Percentiles rank a stretch among this genome's conserved stretches.
phyloP scores from a whole-genome alignment of 805 yeast genomes.

The Kurtzmaniella cleridarum region DNA sequence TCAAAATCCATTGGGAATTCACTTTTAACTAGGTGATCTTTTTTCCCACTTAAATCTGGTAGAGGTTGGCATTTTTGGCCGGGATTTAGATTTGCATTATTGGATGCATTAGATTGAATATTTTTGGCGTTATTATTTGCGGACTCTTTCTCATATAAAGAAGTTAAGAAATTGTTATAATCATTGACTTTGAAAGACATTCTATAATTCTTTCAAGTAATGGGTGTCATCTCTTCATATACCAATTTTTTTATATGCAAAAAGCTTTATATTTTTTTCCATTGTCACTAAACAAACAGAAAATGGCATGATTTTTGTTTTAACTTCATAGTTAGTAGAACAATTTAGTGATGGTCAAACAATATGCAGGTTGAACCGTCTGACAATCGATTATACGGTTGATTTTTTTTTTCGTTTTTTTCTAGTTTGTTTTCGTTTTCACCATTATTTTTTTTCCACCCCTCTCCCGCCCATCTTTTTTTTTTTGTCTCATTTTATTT shows the following conservation, averaged over 20 bases:
- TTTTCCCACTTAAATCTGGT: neutral
- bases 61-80: slow-evolving; percentile 3
- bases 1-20: slow-evolving; percentile 19
- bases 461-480: neutral
- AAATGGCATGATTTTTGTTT: no score
- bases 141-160: slow-evolving; percentile 17
- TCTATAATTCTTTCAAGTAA: neutral
- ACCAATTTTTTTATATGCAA: no score
- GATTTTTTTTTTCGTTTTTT: no score
- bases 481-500: neutral
- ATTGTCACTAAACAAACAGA: no score
- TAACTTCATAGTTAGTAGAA: no score
- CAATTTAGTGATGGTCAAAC: neutral
- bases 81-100: slow-evolving; percentile 2
- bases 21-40: neutral
- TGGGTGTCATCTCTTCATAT: no score
- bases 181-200: slow-evolving; percentile 27
- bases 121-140: neutral
- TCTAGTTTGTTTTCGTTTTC: neutral
- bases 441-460: neutral
- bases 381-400: neutral
- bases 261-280: no score
- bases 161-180: slow-evolving; percentile 22
- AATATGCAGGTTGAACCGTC: neutral
- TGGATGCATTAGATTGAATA: slow-evolving; percentile 1